Percentiles rank a stretch among this genome's conserved stretches.
Evolutionary conservation across 2,329 filamentous ascomycete genomes (phyloP).

Genomic region (Paracamarosporium sp.): DNA sequence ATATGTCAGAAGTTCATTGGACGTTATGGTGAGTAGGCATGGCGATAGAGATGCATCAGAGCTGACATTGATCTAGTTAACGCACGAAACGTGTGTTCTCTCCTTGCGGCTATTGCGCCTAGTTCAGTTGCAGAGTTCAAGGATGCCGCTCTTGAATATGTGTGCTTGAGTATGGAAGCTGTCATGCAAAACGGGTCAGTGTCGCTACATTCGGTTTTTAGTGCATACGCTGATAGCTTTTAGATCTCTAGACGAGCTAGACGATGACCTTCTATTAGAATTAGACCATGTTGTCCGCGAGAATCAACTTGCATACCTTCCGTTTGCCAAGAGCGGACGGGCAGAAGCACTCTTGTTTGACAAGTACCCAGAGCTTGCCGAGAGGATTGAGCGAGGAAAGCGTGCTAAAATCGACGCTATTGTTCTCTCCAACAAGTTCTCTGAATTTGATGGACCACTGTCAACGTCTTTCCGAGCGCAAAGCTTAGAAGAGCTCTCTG

Average conservation of each 20-base stretch:
- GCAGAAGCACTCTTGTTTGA: conserved; percentile 72
- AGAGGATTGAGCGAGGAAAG: conserved; percentile 71
- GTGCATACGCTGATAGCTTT: conserved; percentile 16
- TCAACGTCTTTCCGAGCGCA: conserved; percentile 68
- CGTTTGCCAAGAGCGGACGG: conserved; percentile 77
- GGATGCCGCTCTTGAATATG: conserved; percentile 84
- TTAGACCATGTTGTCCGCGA: conserved; percentile 80
- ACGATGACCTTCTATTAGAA: conserved; percentile 80
- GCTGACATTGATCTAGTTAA: conserved; percentile 33
- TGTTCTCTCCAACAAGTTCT: conserved; percentile 67
- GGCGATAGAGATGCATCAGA: conserved; percentile 19
- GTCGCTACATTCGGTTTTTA: background rate
- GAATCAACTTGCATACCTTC: conserved; percentile 80
- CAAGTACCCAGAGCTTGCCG: conserved; percentile 66
- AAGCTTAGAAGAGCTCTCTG: conserved; percentile 68
- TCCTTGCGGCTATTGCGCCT: conserved; percentile 85
- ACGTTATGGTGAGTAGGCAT: conserved; percentile 66
- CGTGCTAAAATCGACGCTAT: conserved; percentile 78
- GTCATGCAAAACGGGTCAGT: conserved; percentile 84
- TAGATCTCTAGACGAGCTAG: conserved; percentile 80
- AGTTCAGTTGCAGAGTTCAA: conserved; percentile 87
- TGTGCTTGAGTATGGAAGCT: conserved; percentile 87
- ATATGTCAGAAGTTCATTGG: conserved; percentile 87
- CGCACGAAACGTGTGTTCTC: conserved; percentile 77
- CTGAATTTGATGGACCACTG: conserved; percentile 70